Percentiles rank a stretch among this genome's conserved stretches.
phyloP scores from a whole-genome alignment of 306 rosid genomes.

The Psophocarpus tetragonolobus region DNA sequence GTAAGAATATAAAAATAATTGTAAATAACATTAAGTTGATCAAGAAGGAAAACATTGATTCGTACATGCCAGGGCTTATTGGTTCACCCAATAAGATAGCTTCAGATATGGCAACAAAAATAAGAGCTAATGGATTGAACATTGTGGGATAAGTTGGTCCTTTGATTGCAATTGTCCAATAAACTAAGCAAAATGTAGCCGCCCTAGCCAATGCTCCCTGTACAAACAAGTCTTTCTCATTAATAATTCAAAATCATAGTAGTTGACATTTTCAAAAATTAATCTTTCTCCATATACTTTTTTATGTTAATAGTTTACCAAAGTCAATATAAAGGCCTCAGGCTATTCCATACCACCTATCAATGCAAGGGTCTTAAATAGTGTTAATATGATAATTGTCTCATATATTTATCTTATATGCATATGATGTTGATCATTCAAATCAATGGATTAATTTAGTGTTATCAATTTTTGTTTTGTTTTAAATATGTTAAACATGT shows the following conservation, averaged over 20 bases:
- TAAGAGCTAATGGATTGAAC: conserved; percentile 72
- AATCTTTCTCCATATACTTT: not conserved
- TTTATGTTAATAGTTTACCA: not conserved
- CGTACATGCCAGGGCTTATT: conserved; percentile 56
- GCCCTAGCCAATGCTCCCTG: conserved; percentile 67
- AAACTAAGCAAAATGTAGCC: conserved; percentile 61
- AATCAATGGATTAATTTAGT: too few species aligned
- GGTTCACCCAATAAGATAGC: conserved; percentile 58
- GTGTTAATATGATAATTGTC: too few species aligned
- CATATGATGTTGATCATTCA: too few species aligned
- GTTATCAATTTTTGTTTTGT: too few species aligned
- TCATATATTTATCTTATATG: too few species aligned
- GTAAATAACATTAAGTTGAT: not conserved
- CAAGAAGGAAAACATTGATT: not conserved
- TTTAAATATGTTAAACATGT: too few species aligned
- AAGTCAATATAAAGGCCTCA: not conserved
- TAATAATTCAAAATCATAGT: not conserved
- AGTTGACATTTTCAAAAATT: not conserved
- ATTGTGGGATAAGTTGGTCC: conserved; percentile 79
- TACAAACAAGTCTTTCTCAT: not conserved
- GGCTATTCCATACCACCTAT: not conserved
- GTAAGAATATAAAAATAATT: not conserved
- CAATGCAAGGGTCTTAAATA: not conserved
- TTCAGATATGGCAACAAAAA: conserved; percentile 67
- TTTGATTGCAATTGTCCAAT: conserved; percentile 52